Conservation (phyloP, 371 early-diverging fungal genomes). For the Rhizopus stolonifer region DNA sequence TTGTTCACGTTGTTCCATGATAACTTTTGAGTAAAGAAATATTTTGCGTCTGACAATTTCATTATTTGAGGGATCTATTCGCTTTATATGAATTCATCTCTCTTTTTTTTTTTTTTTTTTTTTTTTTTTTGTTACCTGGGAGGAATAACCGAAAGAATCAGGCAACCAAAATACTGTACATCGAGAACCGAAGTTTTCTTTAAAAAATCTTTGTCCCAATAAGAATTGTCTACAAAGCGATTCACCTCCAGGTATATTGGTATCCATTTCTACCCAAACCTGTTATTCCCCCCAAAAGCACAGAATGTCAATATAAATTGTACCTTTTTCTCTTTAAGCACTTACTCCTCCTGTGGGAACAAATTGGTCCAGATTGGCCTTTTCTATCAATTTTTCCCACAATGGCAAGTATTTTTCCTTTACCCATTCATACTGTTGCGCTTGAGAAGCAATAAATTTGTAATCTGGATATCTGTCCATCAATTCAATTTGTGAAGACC, state of each 20-base stretch:
- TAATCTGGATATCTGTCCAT: constrained; percentile 86
- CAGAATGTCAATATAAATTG: too few species aligned
- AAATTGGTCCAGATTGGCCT: constrained; percentile 71
- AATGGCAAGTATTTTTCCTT: constrained; percentile 74
- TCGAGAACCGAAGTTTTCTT: constrained; percentile 74
- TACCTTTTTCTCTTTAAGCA: too few species aligned
- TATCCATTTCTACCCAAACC: constrained; percentile 98
- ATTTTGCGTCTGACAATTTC: constrained; percentile 69
- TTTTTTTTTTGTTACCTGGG: constrained; percentile 16
- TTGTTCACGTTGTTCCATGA: constrained; percentile 97
- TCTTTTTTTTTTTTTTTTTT: neutral
- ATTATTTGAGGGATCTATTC: constrained; percentile 88
- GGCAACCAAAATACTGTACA: constrained; percentile 92
- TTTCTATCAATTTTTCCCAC: constrained; percentile 71
- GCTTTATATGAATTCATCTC: neutral
- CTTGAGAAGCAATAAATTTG: constrained; percentile 88
- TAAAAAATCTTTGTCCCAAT: constrained; percentile 84
- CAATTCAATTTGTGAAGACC: constrained; percentile 77
- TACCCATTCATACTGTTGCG: constrained; percentile 93
- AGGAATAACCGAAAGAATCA: constrained; percentile 74
- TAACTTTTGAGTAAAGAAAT: constrained; percentile 95
- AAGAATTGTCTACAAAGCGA: constrained; percentile 91
- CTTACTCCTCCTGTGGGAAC: constrained; percentile 81
- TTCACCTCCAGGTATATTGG: constrained; percentile 94
- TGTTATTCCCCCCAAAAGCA: constrained; percentile 7